phyloP scores from a whole-genome alignment of 2,329 filamentous ascomycete species.

The Colletotrichum liaoningense region DNA sequence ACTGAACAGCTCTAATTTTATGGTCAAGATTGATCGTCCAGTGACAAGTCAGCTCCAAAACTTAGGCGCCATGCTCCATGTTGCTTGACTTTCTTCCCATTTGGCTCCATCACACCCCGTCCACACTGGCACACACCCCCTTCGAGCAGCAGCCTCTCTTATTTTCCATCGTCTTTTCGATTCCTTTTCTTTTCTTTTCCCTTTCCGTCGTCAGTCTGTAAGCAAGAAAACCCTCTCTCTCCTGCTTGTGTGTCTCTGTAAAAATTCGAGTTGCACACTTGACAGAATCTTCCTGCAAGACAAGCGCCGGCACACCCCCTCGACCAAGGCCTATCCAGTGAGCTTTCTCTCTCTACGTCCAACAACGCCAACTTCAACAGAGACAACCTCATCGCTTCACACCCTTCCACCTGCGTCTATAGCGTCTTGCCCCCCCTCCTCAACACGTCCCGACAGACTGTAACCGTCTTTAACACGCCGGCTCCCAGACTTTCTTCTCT shows the following conservation, averaged over 20 bases:
- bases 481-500: conserved; percentile 27
- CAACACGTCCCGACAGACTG: conserved; percentile 28
- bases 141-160: conserved; percentile 34
- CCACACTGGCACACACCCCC: conserved; percentile 29
- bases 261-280: conserved; percentile 11
- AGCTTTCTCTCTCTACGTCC: conserved; percentile 32
- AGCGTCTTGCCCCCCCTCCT: conserved; percentile 35
- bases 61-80: conserved; percentile 56
- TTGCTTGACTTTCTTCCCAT: conserved; percentile 48
- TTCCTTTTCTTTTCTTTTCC: conserved; percentile 36
- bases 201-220: conserved; percentile 28
- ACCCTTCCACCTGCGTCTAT: conserved; percentile 42
- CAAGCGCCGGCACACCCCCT: conserved; percentile 49
- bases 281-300: conserved; percentile 43
- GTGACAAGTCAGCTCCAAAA: conserved; percentile 53
- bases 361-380: conserved; percentile 32
- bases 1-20: conserved; percentile 55
- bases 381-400: conserved; percentile 37
- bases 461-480: conserved; percentile 33
- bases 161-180: conserved; percentile 38
- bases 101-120: conserved; percentile 50
- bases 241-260: no score
- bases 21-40: conserved; percentile 52
- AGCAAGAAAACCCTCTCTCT: conserved; percentile 5
- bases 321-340: conserved; percentile 27